A percentile compares a stretch with the other conserved stretches of the same genome.
These are phyloP conservation scores for Tetradesmus obliquus DNA, from an alignment of 139 green algal species.

Conservation along the genomic window DNA sequence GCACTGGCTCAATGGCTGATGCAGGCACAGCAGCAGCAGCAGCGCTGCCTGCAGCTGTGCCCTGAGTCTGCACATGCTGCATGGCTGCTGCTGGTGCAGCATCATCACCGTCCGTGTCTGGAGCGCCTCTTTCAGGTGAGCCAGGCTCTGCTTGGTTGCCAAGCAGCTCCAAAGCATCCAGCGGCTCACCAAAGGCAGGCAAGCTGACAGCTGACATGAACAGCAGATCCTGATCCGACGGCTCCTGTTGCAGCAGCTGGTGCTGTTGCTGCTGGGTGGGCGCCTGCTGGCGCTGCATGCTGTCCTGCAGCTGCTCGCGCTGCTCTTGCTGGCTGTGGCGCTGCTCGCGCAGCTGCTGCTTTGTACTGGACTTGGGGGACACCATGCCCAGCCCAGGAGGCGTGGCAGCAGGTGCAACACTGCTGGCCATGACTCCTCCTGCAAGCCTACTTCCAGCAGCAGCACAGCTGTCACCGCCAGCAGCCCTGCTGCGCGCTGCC, in stretches of 20 bases:
- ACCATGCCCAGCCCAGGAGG: conserved; percentile 3
- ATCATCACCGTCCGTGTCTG: neutral
- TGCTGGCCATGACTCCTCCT: neutral
- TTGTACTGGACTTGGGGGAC: conserved; percentile 13
- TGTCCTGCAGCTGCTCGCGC: neutral
- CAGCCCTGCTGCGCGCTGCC: too few species aligned
- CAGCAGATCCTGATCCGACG: neutral
- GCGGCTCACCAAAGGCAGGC: neutral
- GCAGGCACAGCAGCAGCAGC: neutral
- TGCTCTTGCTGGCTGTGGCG: neutral
- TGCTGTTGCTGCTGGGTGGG: neutral
- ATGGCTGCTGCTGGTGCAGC: neutral
- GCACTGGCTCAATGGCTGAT: neutral
- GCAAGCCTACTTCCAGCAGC: neutral
- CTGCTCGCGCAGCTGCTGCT: conserved; percentile 5
- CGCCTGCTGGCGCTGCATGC: neutral
- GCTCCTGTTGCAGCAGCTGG: neutral
- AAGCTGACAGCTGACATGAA: neutral
- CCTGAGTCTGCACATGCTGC: neutral
- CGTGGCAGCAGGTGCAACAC: neutral
- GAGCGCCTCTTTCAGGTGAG: neutral
- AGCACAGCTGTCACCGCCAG: neutral
- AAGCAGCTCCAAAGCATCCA: neutral
- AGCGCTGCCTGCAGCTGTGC: neutral
- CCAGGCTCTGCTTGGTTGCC: neutral